Evolutionary conservation across 306 rosid species (phyloP).

Genomic region (Vachellia pachyceras): DNA sequence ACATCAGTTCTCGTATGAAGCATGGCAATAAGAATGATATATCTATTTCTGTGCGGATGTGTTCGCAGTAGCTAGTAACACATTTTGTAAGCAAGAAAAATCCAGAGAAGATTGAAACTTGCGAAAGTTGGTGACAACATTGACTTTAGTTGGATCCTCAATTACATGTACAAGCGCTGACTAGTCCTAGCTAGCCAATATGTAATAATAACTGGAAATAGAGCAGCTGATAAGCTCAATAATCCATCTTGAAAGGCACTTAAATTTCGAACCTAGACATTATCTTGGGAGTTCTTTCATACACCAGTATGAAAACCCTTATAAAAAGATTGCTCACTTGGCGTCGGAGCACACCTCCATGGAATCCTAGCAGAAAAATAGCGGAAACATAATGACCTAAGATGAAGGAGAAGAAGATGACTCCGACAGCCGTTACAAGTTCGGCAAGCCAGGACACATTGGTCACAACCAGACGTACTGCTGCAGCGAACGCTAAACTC

Average conservation of each 20-base stretch:
- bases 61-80: too few species aligned
- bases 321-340: not conserved
- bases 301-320: not conserved
- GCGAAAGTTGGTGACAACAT: not conserved
- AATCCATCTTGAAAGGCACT: not conserved
- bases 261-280: not conserved
- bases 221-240: not conserved
- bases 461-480: not conserved
- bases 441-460: not conserved
- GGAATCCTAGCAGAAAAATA: not conserved
- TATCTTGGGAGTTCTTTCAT: constrained; percentile 7
- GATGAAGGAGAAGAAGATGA: not conserved
- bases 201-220: not conserved
- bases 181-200: too few species aligned
- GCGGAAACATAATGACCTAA: not conserved
- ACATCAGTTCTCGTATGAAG: too few species aligned
- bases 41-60: too few species aligned
- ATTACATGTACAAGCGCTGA: too few species aligned
- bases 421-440: not conserved
- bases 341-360: not conserved
- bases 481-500: not conserved
- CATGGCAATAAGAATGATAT: too few species aligned
- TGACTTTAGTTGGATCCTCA: too few species aligned
- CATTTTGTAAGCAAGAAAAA: too few species aligned
- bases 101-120: not conserved